A percentile compares a stretch with the other conserved stretches of the same genome.
Evolutionary conservation across 768 basidiomycete genomes (phyloP).

Genomic region (Amanita subjunquillea): DNA sequence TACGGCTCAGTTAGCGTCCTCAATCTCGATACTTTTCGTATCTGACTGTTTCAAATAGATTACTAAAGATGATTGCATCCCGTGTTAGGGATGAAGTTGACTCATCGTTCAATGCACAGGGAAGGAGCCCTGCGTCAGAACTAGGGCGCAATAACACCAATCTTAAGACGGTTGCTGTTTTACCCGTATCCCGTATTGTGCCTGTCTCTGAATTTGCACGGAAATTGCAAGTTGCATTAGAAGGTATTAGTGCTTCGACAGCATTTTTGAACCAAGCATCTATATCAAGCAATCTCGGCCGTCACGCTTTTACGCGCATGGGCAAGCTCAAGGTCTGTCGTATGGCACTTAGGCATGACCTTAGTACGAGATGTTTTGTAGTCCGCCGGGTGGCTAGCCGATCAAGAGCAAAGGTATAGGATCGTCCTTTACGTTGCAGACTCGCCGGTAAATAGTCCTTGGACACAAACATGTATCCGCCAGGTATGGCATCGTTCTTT

Average conservation of each 20-base stretch:
- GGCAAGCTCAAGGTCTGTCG: slow-evolving; percentile 89
- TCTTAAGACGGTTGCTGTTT: slow-evolving; percentile 87
- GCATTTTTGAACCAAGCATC: slow-evolving; percentile 91
- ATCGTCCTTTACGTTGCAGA: slow-evolving; percentile 96
- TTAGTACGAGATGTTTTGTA: slow-evolving; percentile 7
- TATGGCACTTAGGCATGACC: neutral
- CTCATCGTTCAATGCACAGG: slow-evolving; percentile 39
- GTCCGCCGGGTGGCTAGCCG: slow-evolving; percentile 78
- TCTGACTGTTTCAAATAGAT: slow-evolving; percentile 23
- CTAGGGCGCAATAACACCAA: slow-evolving; percentile 74
- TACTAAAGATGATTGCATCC: slow-evolving; percentile 85
- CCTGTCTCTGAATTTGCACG: slow-evolving; percentile 86
- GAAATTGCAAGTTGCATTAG: slow-evolving; percentile 80
- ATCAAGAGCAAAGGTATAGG: slow-evolving; percentile 88
- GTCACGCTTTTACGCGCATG: slow-evolving; percentile 93
- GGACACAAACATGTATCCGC: slow-evolving; percentile 97
- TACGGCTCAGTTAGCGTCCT: slow-evolving; percentile 58
- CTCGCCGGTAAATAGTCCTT: slow-evolving; percentile 87
- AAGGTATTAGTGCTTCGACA: slow-evolving; percentile 89
- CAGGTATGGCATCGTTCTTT: slow-evolving; percentile 40
- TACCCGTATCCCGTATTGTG: slow-evolving; percentile 80
- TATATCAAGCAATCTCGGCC: slow-evolving; percentile 83
- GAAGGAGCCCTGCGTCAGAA: slow-evolving; percentile 43
- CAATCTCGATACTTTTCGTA: neutral
- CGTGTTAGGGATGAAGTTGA: slow-evolving; percentile 82